Evolutionary conservation across 495 filamentous ascomycete species (phyloP).

Genomic region (Entonaema liquescens): DNA sequence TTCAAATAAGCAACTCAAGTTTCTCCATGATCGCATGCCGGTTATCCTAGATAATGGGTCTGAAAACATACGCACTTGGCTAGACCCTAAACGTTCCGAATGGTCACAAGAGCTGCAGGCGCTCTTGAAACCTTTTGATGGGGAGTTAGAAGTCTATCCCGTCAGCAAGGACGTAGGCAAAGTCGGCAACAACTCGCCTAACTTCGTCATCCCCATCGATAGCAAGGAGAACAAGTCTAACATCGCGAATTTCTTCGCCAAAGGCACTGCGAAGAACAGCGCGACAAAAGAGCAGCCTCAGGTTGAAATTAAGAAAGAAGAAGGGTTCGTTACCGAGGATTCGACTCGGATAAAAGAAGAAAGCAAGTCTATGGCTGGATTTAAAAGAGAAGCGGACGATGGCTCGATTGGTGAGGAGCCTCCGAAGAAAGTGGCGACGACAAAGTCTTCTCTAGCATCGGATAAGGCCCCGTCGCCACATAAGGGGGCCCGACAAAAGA

Average conservation of each 20-base stretch:
- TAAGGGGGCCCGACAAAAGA: conserved; percentile 34
- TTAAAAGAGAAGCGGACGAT: conserved; percentile 67
- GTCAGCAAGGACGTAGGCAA: conserved; percentile 92
- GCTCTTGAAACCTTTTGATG: conserved; percentile 77
- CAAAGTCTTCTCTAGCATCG: conserved; percentile 23
- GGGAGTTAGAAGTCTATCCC: conserved; percentile 83
- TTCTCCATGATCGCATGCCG: conserved; percentile 94
- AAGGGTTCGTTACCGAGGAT: conserved; percentile 40
- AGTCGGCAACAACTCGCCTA: conserved; percentile 88
- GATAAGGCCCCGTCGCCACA: conserved; percentile 31
- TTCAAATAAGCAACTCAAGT: conserved; percentile 78
- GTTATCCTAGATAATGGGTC: conserved; percentile 84
- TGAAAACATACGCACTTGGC: conserved; percentile 76
- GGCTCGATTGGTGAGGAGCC: conserved; percentile 51
- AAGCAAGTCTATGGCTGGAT: conserved; percentile 41
- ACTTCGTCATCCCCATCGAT: conserved; percentile 81
- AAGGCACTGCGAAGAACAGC: conserved; percentile 45
- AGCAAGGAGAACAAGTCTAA: conserved; percentile 88
- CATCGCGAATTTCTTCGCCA: conserved; percentile 91
- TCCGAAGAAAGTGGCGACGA: conserved; percentile 56
- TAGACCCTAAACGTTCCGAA: conserved; percentile 72
- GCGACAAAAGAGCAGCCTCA: conserved; percentile 40
- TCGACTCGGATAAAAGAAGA: conserved; percentile 22
- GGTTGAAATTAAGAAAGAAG: conserved; percentile 41
- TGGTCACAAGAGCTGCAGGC: conserved; percentile 84